Evolutionary conservation across 2,329 filamentous ascomycete genomes (phyloP).

Genomic region (Pseudogymnoascus sp.): DNA sequence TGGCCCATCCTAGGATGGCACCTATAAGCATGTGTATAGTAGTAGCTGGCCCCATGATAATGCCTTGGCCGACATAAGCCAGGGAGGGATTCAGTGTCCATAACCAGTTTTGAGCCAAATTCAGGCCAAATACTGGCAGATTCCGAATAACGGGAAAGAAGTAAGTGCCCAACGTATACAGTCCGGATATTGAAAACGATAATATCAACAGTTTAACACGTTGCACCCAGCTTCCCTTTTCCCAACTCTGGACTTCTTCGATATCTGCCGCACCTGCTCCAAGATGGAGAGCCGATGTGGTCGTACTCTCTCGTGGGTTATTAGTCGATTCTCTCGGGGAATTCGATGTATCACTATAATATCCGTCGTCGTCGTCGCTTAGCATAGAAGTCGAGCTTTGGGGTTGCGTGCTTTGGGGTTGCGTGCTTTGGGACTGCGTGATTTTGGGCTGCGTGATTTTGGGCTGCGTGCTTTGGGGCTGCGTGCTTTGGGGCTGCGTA

Average conservation of each 20-base stretch:
- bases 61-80: conserved; percentile 95
- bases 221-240: conserved; percentile 25
- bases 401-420: not conserved
- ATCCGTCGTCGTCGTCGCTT: not conserved
- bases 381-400: not conserved
- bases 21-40: conserved; percentile 94
- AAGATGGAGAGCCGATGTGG: not conserved
- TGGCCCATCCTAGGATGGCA: conserved; percentile 80
- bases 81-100: conserved; percentile 96
- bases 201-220: conserved; percentile 37
- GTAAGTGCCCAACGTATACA: conserved; percentile 76
- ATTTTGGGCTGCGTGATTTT: not conserved
- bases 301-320: not conserved
- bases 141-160: conserved; percentile 81
- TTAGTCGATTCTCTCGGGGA: not conserved
- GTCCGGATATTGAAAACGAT: conserved; percentile 52
- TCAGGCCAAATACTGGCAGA: conserved; percentile 75
- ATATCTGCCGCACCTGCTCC: conserved; percentile 22
- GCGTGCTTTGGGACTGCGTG: not conserved
- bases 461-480: not conserved
- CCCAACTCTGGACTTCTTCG: conserved; percentile 19
- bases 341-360: not conserved
- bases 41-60: conserved; percentile 96
- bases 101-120: conserved; percentile 72
- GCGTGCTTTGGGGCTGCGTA: not conserved